These are phyloP conservation scores for Acer campestre DNA, from an alignment of 345 rosid species.

Conservation along the genomic window DNA sequence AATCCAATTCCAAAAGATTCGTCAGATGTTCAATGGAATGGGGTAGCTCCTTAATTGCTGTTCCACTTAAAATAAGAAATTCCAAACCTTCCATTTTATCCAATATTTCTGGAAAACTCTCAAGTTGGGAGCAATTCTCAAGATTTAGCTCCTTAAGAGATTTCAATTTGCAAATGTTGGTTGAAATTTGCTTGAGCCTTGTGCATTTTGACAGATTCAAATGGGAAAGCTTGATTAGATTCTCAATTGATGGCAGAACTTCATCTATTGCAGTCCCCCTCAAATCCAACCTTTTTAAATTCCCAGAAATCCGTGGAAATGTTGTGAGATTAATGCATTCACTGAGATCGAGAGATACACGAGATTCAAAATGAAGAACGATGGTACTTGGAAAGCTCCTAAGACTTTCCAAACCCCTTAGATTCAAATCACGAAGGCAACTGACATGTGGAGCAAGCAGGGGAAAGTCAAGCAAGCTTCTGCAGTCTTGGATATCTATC, in stretches of 20 bases:
- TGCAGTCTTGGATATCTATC: too few relatives aligned
- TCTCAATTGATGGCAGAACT: background rate
- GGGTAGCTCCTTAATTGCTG: constrained; percentile 24
- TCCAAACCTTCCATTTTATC: constrained; percentile 13
- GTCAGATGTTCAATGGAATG: constrained; percentile 23
- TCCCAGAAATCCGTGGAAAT: background rate
- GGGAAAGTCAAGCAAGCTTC: background rate
- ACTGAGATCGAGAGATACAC: constrained; percentile 15
- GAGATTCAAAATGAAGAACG: background rate
- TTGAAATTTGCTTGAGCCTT: background rate
- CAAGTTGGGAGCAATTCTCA: constrained; percentile 28
- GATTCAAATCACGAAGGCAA: background rate
- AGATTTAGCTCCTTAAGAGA: constrained; percentile 20
- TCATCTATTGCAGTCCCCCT: background rate
- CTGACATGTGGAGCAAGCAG: background rate
- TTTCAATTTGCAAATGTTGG: constrained; percentile 2
- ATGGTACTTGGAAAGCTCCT: background rate
- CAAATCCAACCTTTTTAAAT: background rate
- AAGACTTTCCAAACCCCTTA: background rate
- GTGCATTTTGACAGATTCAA: too few relatives aligned
- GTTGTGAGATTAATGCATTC: constrained; percentile 18
- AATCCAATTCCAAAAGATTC: background rate
- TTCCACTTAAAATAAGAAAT: constrained; percentile 14
- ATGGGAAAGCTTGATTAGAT: too few relatives aligned
- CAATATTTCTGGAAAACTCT: constrained; percentile 27